phyloP scores from a whole-genome alignment of 2,329 filamentous ascomycete species.

The Claviceps sp. region DNA sequence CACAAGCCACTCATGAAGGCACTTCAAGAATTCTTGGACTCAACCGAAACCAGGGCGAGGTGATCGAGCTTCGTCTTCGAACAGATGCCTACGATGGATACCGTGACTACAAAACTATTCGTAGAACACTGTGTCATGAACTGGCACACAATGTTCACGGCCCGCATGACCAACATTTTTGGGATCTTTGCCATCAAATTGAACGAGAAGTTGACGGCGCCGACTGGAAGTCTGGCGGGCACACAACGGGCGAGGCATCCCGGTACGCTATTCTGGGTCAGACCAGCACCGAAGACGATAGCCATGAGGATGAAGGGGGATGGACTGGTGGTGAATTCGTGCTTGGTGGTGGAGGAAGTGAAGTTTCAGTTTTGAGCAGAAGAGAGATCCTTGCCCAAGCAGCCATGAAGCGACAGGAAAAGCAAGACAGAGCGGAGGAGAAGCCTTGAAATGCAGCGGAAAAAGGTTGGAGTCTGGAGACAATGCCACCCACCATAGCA shows the following conservation, averaged over 20 bases:
- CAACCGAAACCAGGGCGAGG: conserved; percentile 77
- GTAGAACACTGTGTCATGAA: conserved; percentile 89
- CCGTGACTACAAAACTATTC: conserved; percentile 79
- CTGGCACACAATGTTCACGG: conserved; percentile 82
- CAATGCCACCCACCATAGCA: conserved; percentile 15
- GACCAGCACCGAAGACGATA: conserved; percentile 35
- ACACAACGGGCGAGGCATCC: conserved; percentile 50
- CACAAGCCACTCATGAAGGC: conserved; percentile 54
- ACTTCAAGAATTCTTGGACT: conserved; percentile 68
- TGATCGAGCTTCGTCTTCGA: conserved; percentile 79
- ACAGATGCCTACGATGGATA: conserved; percentile 94
- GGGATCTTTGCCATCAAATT: conserved; percentile 76
- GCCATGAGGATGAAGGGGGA: conserved; percentile 54
- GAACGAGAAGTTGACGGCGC: conserved; percentile 71
- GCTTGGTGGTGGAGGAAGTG: conserved; percentile 41
- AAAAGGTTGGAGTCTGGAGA: conserved; percentile 16
- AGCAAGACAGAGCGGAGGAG: conserved; percentile 18
- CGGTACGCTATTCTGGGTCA: conserved; percentile 39
- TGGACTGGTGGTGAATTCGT: conserved; percentile 73
- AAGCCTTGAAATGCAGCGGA: conserved; percentile 18
- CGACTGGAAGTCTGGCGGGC: conserved; percentile 65
- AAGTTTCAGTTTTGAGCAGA: conserved; percentile 40
- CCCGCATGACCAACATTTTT: conserved; percentile 76
- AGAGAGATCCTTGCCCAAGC: conserved; percentile 58
- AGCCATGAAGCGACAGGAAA: conserved; percentile 22